phyloP scores from a whole-genome alignment of 2,329 filamentous ascomycete genomes.

The Penicillium sp. region DNA sequence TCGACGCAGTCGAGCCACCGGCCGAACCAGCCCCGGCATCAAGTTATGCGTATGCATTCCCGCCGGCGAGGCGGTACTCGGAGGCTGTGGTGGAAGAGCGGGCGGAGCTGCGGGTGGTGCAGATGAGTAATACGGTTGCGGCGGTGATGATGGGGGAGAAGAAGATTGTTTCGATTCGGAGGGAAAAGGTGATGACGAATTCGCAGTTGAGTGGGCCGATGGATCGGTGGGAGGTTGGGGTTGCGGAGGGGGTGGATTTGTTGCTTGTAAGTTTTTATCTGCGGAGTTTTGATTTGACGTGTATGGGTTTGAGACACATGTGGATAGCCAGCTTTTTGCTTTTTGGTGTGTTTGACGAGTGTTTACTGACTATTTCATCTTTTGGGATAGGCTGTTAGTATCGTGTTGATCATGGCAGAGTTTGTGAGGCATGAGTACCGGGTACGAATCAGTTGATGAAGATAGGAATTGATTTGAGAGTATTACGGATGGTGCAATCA shows the following conservation, averaged over 20 bases:
- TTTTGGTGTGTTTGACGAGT: neutral
- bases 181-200: conserved; percentile 23
- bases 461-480: neutral
- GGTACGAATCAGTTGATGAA: conserved; percentile 12
- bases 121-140: conserved; percentile 19
- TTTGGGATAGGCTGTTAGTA: conserved; percentile 25
- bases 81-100: conserved; percentile 18
- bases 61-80: conserved; percentile 17
- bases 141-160: conserved; percentile 30
- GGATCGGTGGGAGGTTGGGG: conserved; percentile 31
- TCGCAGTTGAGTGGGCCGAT: conserved; percentile 19
- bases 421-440: conserved; percentile 25
- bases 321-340: neutral
- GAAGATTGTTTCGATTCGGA: conserved; percentile 27
- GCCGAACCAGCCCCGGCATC: conserved; percentile 29
- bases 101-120: conserved; percentile 26
- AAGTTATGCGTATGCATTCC: conserved; percentile 9
- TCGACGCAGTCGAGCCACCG: conserved; percentile 33
- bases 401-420: conserved; percentile 32
- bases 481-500: neutral
- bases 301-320: neutral
- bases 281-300: neutral
- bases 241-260: conserved; percentile 34
- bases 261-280: conserved; percentile 27
- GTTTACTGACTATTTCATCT: neutral